A percentile compares a stretch with the other conserved stretches of the same genome.
These are phyloP conservation scores for Apiospora malaysiana DNA, from an alignment of 2,329 filamentous ascomycete species.

Conservation along the genomic window DNA sequence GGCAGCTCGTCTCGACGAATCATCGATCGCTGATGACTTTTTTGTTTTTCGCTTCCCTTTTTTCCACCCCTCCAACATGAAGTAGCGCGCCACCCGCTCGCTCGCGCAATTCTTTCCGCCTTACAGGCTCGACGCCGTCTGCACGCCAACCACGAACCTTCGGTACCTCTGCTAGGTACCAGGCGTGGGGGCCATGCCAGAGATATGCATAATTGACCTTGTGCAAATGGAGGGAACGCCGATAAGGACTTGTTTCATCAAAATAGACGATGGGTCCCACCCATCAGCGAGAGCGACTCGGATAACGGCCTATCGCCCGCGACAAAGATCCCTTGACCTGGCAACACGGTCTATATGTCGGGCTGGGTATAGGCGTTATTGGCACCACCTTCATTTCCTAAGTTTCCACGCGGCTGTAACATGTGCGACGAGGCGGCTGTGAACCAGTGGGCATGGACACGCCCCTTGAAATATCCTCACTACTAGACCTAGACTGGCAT, in stretches of 20 bases:
- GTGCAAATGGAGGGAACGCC: not conserved
- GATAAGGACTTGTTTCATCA: conserved; percentile 11
- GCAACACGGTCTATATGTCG: not conserved
- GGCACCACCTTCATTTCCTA: conserved; percentile 9
- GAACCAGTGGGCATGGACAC: not conserved
- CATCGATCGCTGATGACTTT: not conserved
- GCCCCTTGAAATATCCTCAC: not conserved
- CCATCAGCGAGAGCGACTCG: not conserved
- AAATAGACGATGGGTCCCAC: not conserved
- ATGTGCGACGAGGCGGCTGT: conserved; percentile 14
- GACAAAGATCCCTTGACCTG: not conserved
- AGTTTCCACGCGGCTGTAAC: conserved; percentile 15
- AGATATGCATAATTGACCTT: not conserved
- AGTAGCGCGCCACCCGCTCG: not conserved
- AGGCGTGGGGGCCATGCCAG: not conserved
- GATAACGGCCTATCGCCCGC: not conserved
- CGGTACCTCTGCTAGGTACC: not conserved
- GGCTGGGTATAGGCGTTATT: not conserved
- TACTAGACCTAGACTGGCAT: too few species aligned
- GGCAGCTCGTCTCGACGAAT: not conserved
- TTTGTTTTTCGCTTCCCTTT: not conserved
- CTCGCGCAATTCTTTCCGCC: not conserved
- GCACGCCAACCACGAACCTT: not conserved
- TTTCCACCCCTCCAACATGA: not conserved
- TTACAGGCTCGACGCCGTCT: not conserved